A percentile compares a stretch with the other conserved stretches of the same genome.
These are phyloP conservation scores for Phytophthora podocarpi DNA, from an alignment of 352 stramenopile genomes.

Conservation along the genomic window DNA sequence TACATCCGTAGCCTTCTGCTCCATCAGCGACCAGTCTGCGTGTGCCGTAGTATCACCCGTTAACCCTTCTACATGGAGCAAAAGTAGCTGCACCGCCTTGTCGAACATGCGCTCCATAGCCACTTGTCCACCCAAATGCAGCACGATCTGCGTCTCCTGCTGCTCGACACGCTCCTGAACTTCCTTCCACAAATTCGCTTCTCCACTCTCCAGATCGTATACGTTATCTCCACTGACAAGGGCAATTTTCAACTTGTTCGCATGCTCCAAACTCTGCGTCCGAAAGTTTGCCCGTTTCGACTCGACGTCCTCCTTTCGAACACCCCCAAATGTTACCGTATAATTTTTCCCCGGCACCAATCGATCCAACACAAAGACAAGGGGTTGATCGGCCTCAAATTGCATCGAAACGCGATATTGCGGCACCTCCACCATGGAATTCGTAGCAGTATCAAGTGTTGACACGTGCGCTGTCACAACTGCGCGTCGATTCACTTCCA, in stretches of 20 bases:
- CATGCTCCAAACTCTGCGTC: slow-evolving; percentile 49
- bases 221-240: slow-evolving; percentile 59
- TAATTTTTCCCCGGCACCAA: slow-evolving; percentile 66
- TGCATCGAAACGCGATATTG: slow-evolving; percentile 31
- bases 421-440: slow-evolving; percentile 45
- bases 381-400: slow-evolving; percentile 38
- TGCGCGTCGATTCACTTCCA: slow-evolving; percentile 56
- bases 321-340: slow-evolving; percentile 59
- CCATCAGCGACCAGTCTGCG: slow-evolving; percentile 48
- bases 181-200: slow-evolving; percentile 55
- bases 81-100: slow-evolving; percentile 59
- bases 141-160: slow-evolving; percentile 40
- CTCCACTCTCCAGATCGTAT: slow-evolving; percentile 48
- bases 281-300: slow-evolving; percentile 44
- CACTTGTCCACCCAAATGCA: slow-evolving; percentile 80
- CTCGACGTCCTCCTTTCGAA: slow-evolving; percentile 45
- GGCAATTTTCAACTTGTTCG: slow-evolving; percentile 28
- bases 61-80: slow-evolving; percentile 49
- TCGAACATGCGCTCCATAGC: slow-evolving; percentile 73
- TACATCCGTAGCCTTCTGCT: slow-evolving; percentile 52
- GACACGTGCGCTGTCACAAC: slow-evolving; percentile 59
- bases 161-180: slow-evolving; percentile 43
- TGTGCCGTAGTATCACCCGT: slow-evolving; percentile 3
- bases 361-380: slow-evolving; percentile 43
- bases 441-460: slow-evolving; percentile 43